Percentiles rank a stretch among this genome's conserved stretches.
Conservation (phyloP, 495 filamentous ascomycete species). For the Pyrenula massariospora region DNA sequence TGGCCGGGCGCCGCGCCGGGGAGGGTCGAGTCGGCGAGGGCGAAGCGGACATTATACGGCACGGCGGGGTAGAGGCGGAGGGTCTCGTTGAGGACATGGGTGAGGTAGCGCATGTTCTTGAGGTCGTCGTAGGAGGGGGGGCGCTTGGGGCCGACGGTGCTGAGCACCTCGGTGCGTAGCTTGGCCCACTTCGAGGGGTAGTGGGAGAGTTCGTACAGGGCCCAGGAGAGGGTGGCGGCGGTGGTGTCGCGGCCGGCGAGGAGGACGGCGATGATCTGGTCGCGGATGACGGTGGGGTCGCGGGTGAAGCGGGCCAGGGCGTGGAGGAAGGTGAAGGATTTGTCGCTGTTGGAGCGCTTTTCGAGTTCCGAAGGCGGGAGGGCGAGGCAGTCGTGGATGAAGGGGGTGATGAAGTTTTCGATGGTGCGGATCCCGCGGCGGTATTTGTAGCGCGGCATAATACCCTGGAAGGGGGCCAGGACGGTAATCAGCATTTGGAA, state of each 20-base stretch:
- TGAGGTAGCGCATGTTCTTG: constrained; percentile 67
- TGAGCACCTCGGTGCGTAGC: constrained; percentile 54
- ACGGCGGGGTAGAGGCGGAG: constrained; percentile 48
- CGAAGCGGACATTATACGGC: constrained; percentile 39
- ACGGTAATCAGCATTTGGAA: constrained; percentile 33
- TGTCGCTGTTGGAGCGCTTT: constrained; percentile 24
- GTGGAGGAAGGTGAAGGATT: constrained; percentile 29
- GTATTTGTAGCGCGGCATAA: constrained; percentile 32
- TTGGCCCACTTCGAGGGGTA: constrained; percentile 42
- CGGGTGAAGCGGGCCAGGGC: constrained; percentile 23
- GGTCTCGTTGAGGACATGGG: constrained; percentile 65
- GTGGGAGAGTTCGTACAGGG: constrained; percentile 46
- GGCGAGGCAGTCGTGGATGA: constrained; percentile 36
- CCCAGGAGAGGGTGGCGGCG: constrained; percentile 12
- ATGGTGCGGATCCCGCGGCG: constrained; percentile 27
- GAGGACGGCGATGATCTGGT: constrained; percentile 23
- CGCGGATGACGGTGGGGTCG: constrained; percentile 22
- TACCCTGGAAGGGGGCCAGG: constrained; percentile 24
- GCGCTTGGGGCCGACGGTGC: constrained; percentile 33
- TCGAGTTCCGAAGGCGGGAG: constrained; percentile 38
- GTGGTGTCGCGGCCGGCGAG: constrained; percentile 33
- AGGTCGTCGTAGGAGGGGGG: constrained; percentile 56
- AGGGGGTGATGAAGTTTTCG: constrained; percentile 38
- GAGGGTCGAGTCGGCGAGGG: constrained; percentile 32
- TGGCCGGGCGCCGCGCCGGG: constrained; percentile 34